Conservation (phyloP, 2,329 filamentous ascomycete species). For the Beauveria medogensis region DNA sequence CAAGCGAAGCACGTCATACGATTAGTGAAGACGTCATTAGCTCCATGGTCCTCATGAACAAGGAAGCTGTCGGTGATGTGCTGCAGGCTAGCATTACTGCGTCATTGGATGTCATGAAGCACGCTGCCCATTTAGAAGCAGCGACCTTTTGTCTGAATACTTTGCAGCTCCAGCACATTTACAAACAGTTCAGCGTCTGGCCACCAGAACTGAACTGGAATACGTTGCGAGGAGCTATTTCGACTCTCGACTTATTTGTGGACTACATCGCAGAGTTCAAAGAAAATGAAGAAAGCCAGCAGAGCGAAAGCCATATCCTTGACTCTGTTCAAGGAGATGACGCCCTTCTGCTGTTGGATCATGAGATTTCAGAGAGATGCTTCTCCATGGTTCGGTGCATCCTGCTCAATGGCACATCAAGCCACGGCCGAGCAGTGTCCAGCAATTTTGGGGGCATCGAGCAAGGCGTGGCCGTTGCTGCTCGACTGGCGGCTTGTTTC, state of each 20-base stretch:
- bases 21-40: conserved; percentile 39
- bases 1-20: conserved; percentile 34
- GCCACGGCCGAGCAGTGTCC: conserved; percentile 2
- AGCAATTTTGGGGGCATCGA: conserved; percentile 31
- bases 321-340: conserved; percentile 38
- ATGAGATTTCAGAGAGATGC: conserved; percentile 37
- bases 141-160: conserved; percentile 43
- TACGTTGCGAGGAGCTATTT: conserved; percentile 36
- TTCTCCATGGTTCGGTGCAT: conserved; percentile 39
- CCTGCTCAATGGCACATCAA: conserved; percentile 17
- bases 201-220: conserved; percentile 40
- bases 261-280: conserved; percentile 35
- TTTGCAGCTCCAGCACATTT: conserved; percentile 43
- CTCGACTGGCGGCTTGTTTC: conserved; percentile 37
- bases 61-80: conserved; percentile 44
- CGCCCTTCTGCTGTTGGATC: conserved; percentile 38
- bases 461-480: conserved; percentile 36
- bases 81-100: conserved; percentile 39
- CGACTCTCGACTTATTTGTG: conserved; percentile 40
- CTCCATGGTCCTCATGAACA: conserved; percentile 44
- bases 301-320: conserved; percentile 29
- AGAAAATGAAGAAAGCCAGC: conserved; percentile 28
- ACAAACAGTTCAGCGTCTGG: conserved; percentile 37
- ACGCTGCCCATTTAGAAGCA: conserved; percentile 36
- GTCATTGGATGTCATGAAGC: conserved; percentile 43